Percentiles rank a stretch among this genome's conserved stretches.
phyloP scores from a whole-genome alignment of 2,329 filamentous ascomycete genomes.

The Calonectria pauciramosa region DNA sequence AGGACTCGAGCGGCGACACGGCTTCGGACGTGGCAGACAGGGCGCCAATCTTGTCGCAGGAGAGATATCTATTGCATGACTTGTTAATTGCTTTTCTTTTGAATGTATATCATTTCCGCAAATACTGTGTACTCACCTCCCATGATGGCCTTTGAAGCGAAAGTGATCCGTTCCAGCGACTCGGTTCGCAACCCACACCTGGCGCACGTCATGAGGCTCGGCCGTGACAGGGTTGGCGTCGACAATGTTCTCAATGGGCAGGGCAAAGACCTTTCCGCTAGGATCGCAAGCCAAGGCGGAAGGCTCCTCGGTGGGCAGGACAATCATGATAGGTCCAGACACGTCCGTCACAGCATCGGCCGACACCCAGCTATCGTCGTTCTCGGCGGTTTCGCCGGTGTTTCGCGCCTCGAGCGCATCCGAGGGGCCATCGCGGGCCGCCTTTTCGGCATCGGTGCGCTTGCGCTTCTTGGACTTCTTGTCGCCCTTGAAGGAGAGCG shows the following conservation, averaged over 20 bases:
- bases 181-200: conserved; percentile 93
- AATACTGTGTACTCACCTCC: conserved; percentile 68
- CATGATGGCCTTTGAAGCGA: conserved; percentile 92
- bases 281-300: conserved; percentile 88
- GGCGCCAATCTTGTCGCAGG: conserved; percentile 86
- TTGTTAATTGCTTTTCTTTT: conserved; percentile 25
- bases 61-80: conserved; percentile 77
- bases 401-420: conserved; percentile 31
- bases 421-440: conserved; percentile 47
- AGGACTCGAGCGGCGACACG: conserved; percentile 86
- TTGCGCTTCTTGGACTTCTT: conserved; percentile 96
- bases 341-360: conserved; percentile 83
- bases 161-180: conserved; percentile 86
- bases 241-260: conserved; percentile 87
- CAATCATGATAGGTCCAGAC: conserved; percentile 84
- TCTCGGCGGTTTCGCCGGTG: conserved; percentile 56
- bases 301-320: conserved; percentile 80
- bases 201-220: conserved; percentile 94
- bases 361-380: conserved; percentile 93
- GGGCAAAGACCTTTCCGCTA: conserved; percentile 87
- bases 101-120: neutral
- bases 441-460: conserved; percentile 69
- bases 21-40: conserved; percentile 84
- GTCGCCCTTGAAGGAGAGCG: conserved; percentile 96
- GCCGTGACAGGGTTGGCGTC: conserved; percentile 86